Base-by-base conservation (phyloP, 2,329 filamentous ascomycete species). In the Sphaerulina vaccinii region DNA sequence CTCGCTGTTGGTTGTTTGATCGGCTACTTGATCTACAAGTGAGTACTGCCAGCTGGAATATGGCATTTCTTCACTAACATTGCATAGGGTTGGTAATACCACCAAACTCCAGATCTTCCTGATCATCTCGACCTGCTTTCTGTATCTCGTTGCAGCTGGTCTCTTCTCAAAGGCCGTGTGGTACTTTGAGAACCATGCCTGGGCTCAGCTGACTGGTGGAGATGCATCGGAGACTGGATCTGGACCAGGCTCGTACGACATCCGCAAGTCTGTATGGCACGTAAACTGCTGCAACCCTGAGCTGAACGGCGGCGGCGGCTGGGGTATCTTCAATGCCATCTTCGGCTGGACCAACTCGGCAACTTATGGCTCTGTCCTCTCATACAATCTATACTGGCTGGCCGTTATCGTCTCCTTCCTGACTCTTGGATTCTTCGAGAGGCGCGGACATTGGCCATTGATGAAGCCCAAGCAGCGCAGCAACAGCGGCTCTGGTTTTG, bases 381-480 rank as follows among this genome's bases (percentile, higher is more conserved):
- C 87, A 1, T 95, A 95, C 74, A 95, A 93, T 67, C 52, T 92
- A 13, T 95, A 95, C 74, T 96, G 90, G 90, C 71, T 93, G 44
- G 76, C 55, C 7, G 78, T 89, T 59, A 89, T 90, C 51, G 55
- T 76, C 13, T 79, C 78, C 4, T 88, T 92, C 66, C 55, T 82
- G 11, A 59, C 73, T 27, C 78, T 92, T 76, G 78, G 85, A 36
- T 88, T 82, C 72, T 79, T 79, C 57, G 88, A 93, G 72, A 72
- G 70, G 52, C 75, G 73, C 7, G 78, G 77, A 3, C 73, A 73
- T 54, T 73, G 70, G 60, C 77, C 78, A 22, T 66, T 76, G 24
- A 66, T 71, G 67, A 73, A 70, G 58, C 45, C 65, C 15, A 69
- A 65, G 52, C 29, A 51, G 40, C 22, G 39, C 7, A 33, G 41